phyloP scores from a whole-genome alignment of 2,329 filamentous ascomycete genomes.

The Phoma herbarum region DNA sequence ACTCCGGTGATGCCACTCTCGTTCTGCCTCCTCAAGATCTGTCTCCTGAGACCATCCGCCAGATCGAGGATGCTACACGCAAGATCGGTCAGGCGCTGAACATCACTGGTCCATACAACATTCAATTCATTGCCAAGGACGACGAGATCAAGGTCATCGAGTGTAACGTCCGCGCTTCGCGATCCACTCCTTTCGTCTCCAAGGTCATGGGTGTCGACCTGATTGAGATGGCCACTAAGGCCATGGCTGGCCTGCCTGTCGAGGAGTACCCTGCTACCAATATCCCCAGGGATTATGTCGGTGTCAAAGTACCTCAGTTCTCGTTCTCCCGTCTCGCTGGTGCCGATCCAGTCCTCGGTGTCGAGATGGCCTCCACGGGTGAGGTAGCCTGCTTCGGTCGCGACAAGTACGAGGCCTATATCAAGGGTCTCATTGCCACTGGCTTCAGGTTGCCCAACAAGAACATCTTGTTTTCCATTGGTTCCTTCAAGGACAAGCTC shows the following conservation, averaged over 20 bases:
- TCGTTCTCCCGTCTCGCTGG: slow-evolving; percentile 97
- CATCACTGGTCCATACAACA: slow-evolving; percentile 97
- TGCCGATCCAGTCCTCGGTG: slow-evolving; percentile 93
- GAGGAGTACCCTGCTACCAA: slow-evolving; percentile 80
- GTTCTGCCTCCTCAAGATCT: slow-evolving; percentile 95
- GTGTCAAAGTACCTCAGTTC: slow-evolving; percentile 98
- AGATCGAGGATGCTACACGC: slow-evolving; percentile 92
- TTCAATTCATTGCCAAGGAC: slow-evolving; percentile 99
- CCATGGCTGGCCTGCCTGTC: slow-evolving; percentile 87
- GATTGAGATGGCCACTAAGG: slow-evolving; percentile 98
- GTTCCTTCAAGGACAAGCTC: slow-evolving; percentile 96
- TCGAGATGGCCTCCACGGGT: slow-evolving; percentile 99
- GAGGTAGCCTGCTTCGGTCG: slow-evolving; percentile 96
- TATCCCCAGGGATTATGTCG: slow-evolving; percentile 83
- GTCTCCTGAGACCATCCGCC: slow-evolving; percentile 83
- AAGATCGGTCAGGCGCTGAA: slow-evolving; percentile 96
- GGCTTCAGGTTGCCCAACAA: slow-evolving; percentile 96
- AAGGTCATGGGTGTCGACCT: slow-evolving; percentile 98
- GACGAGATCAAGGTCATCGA: slow-evolving; percentile 99
- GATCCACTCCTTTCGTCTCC: slow-evolving; percentile 97
- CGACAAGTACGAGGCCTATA: slow-evolving; percentile 96
- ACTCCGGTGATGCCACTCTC: slow-evolving; percentile 96
- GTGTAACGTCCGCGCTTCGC: slow-evolving; percentile 95
- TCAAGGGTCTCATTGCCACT: slow-evolving; percentile 94
- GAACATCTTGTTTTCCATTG: slow-evolving; percentile 94